phyloP scores from a whole-genome alignment of 306 rosid genomes.

The Pachyrhizus erosus region DNA sequence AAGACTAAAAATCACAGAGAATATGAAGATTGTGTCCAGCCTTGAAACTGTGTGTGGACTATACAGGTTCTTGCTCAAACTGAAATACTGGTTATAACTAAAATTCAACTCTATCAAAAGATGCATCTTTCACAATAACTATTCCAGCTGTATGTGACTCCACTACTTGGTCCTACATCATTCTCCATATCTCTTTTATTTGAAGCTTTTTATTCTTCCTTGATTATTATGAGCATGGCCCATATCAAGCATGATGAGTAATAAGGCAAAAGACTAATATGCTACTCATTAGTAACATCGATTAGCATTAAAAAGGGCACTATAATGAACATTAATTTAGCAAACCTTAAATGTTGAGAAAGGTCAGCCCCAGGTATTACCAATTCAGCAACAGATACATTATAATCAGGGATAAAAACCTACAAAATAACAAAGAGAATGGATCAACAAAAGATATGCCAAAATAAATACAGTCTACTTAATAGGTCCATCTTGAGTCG shows the following conservation, averaged over 20 bases:
- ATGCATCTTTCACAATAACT: not conserved
- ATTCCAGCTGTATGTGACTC: not conserved
- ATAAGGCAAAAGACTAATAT: constrained; percentile 21
- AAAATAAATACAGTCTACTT: constrained; percentile 14
- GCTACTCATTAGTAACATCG: constrained; percentile 17
- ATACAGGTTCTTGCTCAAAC: constrained; percentile 12
- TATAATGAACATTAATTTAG: constrained; percentile 17
- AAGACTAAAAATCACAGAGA: not conserved
- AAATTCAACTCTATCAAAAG: not conserved
- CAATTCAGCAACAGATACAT: constrained; percentile 81
- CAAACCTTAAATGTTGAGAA: constrained; percentile 77
- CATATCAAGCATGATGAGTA: constrained; percentile 27
- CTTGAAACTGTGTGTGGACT: constrained; percentile 9
- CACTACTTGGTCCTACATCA: not conserved
- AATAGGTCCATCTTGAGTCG: constrained; percentile 9
- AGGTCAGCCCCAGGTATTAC: constrained; percentile 83
- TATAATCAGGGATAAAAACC: constrained; percentile 83
- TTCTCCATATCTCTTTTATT: constrained; percentile 25
- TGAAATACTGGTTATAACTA: not conserved
- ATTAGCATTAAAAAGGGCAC: not conserved
- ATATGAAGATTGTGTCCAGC: not conserved
- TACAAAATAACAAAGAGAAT: constrained; percentile 44
- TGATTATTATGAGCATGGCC: constrained; percentile 21
- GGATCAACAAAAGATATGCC: constrained; percentile 27
- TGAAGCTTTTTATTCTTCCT: constrained; percentile 23